Base-by-base conservation (phyloP, 1,284 basidiomycete species). In the Polyporus tsugae region DNA sequence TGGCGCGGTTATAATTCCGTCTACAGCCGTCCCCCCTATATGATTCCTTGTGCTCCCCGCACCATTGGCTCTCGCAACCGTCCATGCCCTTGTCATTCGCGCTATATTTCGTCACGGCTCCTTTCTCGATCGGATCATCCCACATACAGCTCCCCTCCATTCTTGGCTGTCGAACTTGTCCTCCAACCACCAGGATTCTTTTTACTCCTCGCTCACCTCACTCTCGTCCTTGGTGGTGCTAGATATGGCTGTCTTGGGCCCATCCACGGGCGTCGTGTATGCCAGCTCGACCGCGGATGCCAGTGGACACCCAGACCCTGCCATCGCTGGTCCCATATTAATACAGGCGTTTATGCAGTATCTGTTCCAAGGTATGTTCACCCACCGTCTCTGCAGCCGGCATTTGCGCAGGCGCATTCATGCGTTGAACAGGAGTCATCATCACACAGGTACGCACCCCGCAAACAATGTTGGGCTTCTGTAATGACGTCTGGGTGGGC, bases 371-470 rank as follows among this genome's bases (percentile, higher is more conserved):
- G 75, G 75, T 75, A 55, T 15, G 66, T 59, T 13, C 6, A 2
- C 38, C 39, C 6, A 13, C n/a, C 4, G 53, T 49, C 15, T 13
- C 2, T 38, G 22, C 11, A 6, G 22, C 46, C 19, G 36, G 4
- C 15, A 13, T 19, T 13, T 36, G 6, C 25, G 15, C 11, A 4
- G 33, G 22, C 15, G 9, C 29, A 22, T 55, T 29, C 19, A 38
- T 5, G n/a, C 35, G 44, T 46, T 7, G 3, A 38, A 19, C 60
- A 62, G 86, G 86, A 4, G 82, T 87, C 63, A 80, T 87, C 44
- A 77, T 85, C 9, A 80, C 82, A 19, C 75, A 77, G 73, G 75
- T 73, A 29, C 15, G 55, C 11, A 29, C 11, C 22, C 46, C 22
- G 46, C 46, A 25, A 52, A 10, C 46, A 25, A 29, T 6, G 9